phyloP scores from a whole-genome alignment of 2,329 filamentous ascomycete species.

The Claviceps maximensis region DNA sequence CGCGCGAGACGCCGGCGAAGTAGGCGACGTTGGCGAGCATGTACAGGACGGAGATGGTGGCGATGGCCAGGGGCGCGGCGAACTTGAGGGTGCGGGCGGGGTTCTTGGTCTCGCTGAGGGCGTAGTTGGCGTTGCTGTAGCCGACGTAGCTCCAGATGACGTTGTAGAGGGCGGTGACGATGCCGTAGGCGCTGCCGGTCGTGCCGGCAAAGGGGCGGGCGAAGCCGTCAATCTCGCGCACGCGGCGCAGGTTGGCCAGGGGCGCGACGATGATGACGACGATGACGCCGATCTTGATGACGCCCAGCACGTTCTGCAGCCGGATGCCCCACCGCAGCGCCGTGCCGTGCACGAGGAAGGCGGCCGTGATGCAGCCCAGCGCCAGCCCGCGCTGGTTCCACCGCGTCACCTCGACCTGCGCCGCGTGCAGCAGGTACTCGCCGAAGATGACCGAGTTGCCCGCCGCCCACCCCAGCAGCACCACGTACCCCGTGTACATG shows the following conservation, averaged over 20 bases:
- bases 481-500: constrained; percentile 46
- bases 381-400: constrained; percentile 58
- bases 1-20: constrained; percentile 44
- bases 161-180: constrained; percentile 59
- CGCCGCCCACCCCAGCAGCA: constrained; percentile 52
- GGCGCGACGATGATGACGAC: constrained; percentile 52
- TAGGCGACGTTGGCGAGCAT: constrained; percentile 56
- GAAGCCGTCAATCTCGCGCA: constrained; percentile 48
- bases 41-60: constrained; percentile 46
- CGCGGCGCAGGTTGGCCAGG: constrained; percentile 45
- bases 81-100: constrained; percentile 51
- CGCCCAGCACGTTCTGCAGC: constrained; percentile 51
- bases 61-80: constrained; percentile 48
- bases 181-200: constrained; percentile 50
- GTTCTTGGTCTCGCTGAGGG: constrained; percentile 50
- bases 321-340: constrained; percentile 53
- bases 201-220: constrained; percentile 51
- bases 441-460: constrained; percentile 58
- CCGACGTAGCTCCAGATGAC: constrained; percentile 60
- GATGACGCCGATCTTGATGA: constrained; percentile 53
- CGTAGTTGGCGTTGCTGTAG: constrained; percentile 57
- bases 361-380: constrained; percentile 50
- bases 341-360: constrained; percentile 52
- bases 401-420: constrained; percentile 44
- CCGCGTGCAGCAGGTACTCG: constrained; percentile 56